These are phyloP conservation scores for Candolleomyces aberdarensis DNA, from an alignment of 768 basidiomycete species.

Conservation along the genomic window DNA sequence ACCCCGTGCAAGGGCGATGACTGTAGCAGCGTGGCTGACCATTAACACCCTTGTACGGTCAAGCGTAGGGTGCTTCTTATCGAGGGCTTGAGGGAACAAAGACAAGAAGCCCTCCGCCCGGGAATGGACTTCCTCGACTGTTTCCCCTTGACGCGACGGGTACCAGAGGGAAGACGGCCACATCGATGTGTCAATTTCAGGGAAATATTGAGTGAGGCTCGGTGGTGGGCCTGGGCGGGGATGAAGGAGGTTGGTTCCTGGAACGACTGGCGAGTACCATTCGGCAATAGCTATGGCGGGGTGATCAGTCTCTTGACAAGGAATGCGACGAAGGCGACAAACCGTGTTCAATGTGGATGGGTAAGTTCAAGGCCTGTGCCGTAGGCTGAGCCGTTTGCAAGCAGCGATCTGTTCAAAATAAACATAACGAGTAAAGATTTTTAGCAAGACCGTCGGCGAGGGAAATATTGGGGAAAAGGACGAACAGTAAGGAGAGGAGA, in stretches of 20 bases:
- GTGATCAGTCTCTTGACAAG: neutral
- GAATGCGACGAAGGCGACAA: slow-evolving; percentile 6
- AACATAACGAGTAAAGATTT: slow-evolving; percentile 21
- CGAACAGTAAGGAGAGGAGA: slow-evolving; percentile 84
- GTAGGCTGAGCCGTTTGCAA: slow-evolving; percentile 73
- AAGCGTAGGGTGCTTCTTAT: slow-evolving; percentile 47
- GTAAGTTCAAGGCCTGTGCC: slow-evolving; percentile 57
- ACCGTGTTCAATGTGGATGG: slow-evolving; percentile 83
- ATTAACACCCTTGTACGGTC: slow-evolving; percentile 33
- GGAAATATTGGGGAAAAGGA: neutral
- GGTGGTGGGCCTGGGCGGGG: slow-evolving; percentile 65
- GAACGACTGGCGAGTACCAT: slow-evolving; percentile 74
- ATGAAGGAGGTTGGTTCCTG: slow-evolving; percentile 62
- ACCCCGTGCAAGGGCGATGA: slow-evolving; percentile 60
- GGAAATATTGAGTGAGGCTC: slow-evolving; percentile 51
- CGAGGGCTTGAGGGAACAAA: slow-evolving; percentile 49
- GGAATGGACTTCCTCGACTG: slow-evolving; percentile 56
- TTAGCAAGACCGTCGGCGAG: neutral
- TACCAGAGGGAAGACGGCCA: slow-evolving; percentile 63
- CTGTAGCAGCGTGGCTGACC: slow-evolving; percentile 73
- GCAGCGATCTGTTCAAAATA: slow-evolving; percentile 57
- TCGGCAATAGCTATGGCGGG: slow-evolving; percentile 55
- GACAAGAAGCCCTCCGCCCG: slow-evolving; percentile 52
- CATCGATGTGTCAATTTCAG: slow-evolving; percentile 52
- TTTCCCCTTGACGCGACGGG: slow-evolving; percentile 72